Base-by-base conservation (phyloP, 1,284 basidiomycete species). In the Pascua sp. region DNA sequence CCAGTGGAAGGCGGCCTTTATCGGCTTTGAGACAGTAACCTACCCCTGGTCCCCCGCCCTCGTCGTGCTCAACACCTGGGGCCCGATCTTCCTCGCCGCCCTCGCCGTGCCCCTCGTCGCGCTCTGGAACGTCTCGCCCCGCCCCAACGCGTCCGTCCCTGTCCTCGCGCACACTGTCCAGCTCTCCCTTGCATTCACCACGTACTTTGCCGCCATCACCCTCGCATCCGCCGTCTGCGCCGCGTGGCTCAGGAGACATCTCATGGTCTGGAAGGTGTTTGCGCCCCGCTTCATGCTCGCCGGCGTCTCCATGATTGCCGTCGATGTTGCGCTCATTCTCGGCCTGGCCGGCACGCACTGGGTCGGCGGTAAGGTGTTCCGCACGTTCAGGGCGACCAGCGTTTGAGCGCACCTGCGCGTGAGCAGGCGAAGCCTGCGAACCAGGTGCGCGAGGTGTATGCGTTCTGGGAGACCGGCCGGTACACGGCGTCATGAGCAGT, bases 261-360 rank as follows among this genome's bases (percentile, higher is more conserved):
- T 98, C 64, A 98, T 98, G 94, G 92, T 98, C 41, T 99, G 95
- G 92, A 98, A 98, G 78, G 87, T 97, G 7, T 98, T 98, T 72
- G 93, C 93, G 37, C 96, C 96, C 51, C 80, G 94, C 58, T 95
- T 94, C 72, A 94, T 97, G 87, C 73, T 85, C 13, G 87, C 84
- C 0, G 88, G 82, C 0, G 70, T 80, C 4, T 72, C 71, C 12
- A 63, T 81, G 37, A 55, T 84, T 8, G 62, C 76, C 0, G 76
- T 80, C 7, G 81, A 84, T 65, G 12, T 81, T 2, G 73, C 72
- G 7, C 54, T 80, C 11, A 50, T 82, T 10, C 18, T 81, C 18
- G 80, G 73, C 0, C 57, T 80, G 9, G 67, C 60, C 0, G 54
- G 78, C 12, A 78, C 78, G 1, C 49, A 77, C 36, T 57, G 68